A percentile compares a stretch with the other conserved stretches of the same genome.
Conservation (phyloP, 495 filamentous ascomycete species). For the Cercophora sp. region DNA sequence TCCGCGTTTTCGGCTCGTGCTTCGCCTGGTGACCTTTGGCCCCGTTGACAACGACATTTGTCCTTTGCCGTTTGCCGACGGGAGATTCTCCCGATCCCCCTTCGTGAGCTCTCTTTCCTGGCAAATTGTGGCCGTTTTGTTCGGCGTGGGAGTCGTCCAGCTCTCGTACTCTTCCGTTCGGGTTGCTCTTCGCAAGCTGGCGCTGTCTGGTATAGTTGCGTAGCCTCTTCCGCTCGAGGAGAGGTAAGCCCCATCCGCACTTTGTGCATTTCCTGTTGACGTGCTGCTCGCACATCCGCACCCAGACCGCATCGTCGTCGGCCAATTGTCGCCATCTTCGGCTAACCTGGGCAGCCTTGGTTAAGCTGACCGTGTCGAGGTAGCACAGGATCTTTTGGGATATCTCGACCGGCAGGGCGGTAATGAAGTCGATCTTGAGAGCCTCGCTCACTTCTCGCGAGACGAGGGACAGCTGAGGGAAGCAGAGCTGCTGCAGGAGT, state of each 20-base stretch:
- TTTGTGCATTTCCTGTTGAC: constrained; percentile 92
- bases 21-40: constrained; percentile 7
- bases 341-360: constrained; percentile 95
- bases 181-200: constrained; percentile 39
- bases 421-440: constrained; percentile 92
- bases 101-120: too few species aligned
- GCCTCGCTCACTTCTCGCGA: constrained; percentile 83
- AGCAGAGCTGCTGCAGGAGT: constrained; percentile 92
- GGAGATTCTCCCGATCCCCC: too few species aligned
- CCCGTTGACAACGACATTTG: not conserved
- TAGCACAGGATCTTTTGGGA: constrained; percentile 90
- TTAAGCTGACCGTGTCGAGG: constrained; percentile 92
- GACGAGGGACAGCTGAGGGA: constrained; percentile 90
- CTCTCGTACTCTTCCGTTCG: constrained; percentile 26
- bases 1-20: constrained; percentile 47
- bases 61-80: not conserved
- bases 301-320: constrained; percentile 97
- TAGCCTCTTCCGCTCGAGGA: constrained; percentile 82
- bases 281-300: constrained; percentile 98
- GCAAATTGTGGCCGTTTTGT: constrained; percentile 49
- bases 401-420: constrained; percentile 81
- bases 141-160: constrained; percentile 13
- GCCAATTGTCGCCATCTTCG: constrained; percentile 80
- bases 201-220: constrained; percentile 85
- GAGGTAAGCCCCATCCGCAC: constrained; percentile 91